Evolutionary conservation across 352 stramenopile species (phyloP), one percentile per base, ranked within the genome.

Genomic region (Phytophthora sansomeana): DNA sequence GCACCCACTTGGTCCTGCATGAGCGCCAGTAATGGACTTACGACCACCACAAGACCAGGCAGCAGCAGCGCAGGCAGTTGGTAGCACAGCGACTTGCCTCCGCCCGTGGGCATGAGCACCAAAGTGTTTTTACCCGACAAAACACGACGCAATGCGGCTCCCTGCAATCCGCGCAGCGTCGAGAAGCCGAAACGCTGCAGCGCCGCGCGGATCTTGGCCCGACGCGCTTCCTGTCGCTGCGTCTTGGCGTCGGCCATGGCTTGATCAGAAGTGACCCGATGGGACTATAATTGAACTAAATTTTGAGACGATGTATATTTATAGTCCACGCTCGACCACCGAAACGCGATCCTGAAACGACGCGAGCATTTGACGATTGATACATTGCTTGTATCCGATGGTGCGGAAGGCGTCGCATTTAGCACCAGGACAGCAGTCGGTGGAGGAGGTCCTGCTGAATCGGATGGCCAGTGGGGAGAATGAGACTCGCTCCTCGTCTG

Each of bases 31-130:
- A 98, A 76, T 4, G 93, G 94, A 63, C 79, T 95, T 4, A 98
- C 75, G 6, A 98, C 91, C 13, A 98, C 63, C 6, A 92, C 92
- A 13, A 97, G 67, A 3, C 92, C 91, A 0, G 72, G 73, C 32
- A 87, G 63, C 28, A 92, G 62, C 44, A 87, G 69, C 21, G 82
- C 78, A 1, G 79, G 97, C 4, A 99, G 73, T 46, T 99, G 95
- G 70, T 99, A 99, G 70, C 94, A 99, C 13, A 99, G 80, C 35
- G 90, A 98, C 74, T 99, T 99, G 57, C 97, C 98, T 30, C 95
- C 95, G 6, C 98, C 97, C 11, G 98, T 99, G n/a, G 97, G 94
- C 67, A 98, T 92, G 7, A 99, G 84, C 33, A 98, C 78, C 13
- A 99, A 50, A 14, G 81, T 73, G 69, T 90, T 72, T 38, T 83